phyloP scores from a whole-genome alignment of 305 asterid species.

The Solanum hybrid region DNA sequence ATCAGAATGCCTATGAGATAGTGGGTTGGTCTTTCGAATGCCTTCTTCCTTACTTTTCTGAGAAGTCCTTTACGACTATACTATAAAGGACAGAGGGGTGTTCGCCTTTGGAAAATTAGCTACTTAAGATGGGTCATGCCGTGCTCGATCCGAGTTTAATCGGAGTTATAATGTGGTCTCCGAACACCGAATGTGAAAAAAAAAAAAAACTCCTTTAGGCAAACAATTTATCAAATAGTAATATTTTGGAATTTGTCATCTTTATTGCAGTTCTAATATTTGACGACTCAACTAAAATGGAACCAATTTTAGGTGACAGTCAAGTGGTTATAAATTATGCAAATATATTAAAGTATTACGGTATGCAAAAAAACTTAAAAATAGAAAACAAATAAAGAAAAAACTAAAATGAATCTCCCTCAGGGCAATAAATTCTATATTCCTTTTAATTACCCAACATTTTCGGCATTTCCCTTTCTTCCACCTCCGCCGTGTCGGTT shows the following conservation, averaged over 20 bases:
- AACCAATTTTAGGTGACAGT: not conserved
- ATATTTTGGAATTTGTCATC: not conserved
- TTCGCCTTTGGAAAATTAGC: no score
- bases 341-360: no score
- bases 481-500: not conserved
- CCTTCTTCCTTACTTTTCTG: no score
- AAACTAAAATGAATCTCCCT: not conserved
- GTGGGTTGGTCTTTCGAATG: no score
- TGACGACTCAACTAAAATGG: not conserved
- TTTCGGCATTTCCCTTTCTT: not conserved
- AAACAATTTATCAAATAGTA: not conserved
- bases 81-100: no score
- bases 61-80: no score
- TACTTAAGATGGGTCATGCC: no score
- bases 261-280: not conserved
- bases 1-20: no score
- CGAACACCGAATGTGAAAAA: no score
- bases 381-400: not conserved
- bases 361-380: not conserved
- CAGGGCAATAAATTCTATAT: not conserved
- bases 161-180: no score
- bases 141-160: rapidly evolving
- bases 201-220: not conserved
- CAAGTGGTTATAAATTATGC: not conserved
- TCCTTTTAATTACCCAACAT: not conserved